Percentiles rank a stretch among this genome's conserved stretches.
Evolutionary conservation across 306 rosid genomes (phyloP).

Genomic region (Medicago arabica): DNA sequence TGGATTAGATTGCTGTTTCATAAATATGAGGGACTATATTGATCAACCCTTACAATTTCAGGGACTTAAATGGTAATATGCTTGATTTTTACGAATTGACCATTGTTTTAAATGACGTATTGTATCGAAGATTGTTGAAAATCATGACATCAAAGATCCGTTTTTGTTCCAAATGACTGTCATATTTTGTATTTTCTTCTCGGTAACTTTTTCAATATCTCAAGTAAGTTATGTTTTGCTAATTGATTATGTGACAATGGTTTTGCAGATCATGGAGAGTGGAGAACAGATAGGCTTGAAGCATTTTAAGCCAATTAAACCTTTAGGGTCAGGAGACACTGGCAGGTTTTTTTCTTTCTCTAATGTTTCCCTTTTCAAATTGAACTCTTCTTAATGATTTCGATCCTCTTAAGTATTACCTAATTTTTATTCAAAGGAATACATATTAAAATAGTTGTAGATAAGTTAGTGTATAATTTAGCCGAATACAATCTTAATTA

Average conservation of each 20-base stretch:
- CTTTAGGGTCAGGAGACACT: slow-evolving; percentile 95
- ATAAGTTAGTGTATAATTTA: slow-evolving; percentile 3
- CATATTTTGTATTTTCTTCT: slow-evolving; percentile 32
- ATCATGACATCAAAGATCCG: slow-evolving; percentile 29
- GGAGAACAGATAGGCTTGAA: slow-evolving; percentile 83
- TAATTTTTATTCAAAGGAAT: slow-evolving; percentile 11
- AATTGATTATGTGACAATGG: slow-evolving; percentile 43
- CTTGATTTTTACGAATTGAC: no score
- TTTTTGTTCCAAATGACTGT: slow-evolving; percentile 3
- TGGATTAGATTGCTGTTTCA: no score
- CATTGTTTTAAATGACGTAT: not conserved
- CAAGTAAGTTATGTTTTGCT: not conserved
- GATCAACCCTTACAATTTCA: no score
- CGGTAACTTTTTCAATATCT: slow-evolving; percentile 13
- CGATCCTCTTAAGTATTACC: not conserved
- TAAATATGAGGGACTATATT: no score
- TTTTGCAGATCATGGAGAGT: slow-evolving; percentile 71
- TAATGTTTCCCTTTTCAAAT: slow-evolving; percentile 9
- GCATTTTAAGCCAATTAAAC: slow-evolving; percentile 88
- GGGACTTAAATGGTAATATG: no score
- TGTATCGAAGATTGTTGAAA: not conserved
- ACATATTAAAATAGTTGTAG: slow-evolving; percentile 3
- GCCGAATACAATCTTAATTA: slow-evolving; percentile 21
- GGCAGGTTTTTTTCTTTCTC: slow-evolving; percentile 66
- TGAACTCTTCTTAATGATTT: not conserved